Evolutionary conservation across 2,329 filamentous ascomycete species (phyloP), one percentile per base, ranked within the genome.

Genomic region (Juglanconis juglandina): DNA sequence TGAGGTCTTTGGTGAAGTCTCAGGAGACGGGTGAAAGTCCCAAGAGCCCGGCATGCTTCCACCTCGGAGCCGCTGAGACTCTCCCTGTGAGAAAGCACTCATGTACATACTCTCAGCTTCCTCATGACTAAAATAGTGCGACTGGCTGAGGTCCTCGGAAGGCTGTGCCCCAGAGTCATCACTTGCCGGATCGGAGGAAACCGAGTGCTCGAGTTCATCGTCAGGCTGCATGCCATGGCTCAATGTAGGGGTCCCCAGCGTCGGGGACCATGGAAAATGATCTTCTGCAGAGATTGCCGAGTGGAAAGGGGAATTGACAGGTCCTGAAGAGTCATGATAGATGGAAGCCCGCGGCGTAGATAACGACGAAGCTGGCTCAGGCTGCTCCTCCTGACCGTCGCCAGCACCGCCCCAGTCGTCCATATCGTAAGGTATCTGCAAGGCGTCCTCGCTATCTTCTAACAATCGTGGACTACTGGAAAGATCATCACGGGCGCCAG

Each of bases 81-180:
- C 71, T 2, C 73, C 71, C 33, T 81, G 75, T 2, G 86, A 88
- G 55, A 88, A 83, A 1, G 86, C 86, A 64, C 86, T 94, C 87
- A 92, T 88, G 67, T 95, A 96, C 87, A 96, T 90, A 71, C 91
- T 95, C 69, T 91, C 87, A 0, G 90, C 90, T 64, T 94, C 90
- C 63, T 92, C 89, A 61, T 92, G 89, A 41, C 85, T 91, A 68
- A 90, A 94, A 1, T 92, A 69, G 46, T 84, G 87, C 5, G 91
- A 94, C 63, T 84, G 77, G 3, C 82, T 73, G 5, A 57, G 54
- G 62, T 87, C 84, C 39, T 85, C 79, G 11, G 71, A 63, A 47
- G 58, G 67, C 37, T 73, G 66, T 37, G 65, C 63, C 11, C 69
- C 66, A 24, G 71, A 70, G 30, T 65, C 66, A 10, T 70, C 70